These are phyloP conservation scores for Fraxinus quadrangulata DNA, from an alignment of 257 asterid species.

Conservation along the genomic window DNA sequence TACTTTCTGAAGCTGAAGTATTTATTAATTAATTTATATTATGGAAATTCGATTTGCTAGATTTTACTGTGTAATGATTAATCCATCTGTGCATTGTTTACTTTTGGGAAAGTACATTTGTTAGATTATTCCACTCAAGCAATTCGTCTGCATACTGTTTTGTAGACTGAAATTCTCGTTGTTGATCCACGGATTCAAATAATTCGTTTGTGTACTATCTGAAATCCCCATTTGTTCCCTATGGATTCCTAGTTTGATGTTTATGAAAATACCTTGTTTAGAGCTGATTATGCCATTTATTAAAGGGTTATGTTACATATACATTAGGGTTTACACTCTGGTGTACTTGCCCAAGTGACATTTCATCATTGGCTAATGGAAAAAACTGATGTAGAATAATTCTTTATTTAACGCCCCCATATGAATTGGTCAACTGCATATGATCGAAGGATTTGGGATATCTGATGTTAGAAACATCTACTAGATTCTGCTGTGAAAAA, in stretches of 20 bases:
- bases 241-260: constrained; percentile 15
- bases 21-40: constrained; percentile 23
- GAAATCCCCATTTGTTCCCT: constrained; percentile 31
- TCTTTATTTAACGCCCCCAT: background rate
- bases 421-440: constrained; percentile 17
- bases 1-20: constrained; percentile 19
- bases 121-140: constrained; percentile 16
- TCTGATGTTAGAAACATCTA: constrained; percentile 17
- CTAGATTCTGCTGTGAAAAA: constrained; percentile 19
- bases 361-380: no score
- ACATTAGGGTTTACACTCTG: no score
- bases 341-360: no score
- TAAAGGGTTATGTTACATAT: background rate
- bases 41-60: constrained; percentile 12
- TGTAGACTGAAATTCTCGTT: constrained; percentile 25
- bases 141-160: constrained; percentile 28
- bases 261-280: constrained; percentile 13
- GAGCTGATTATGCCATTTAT: background rate
- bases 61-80: constrained; percentile 13
- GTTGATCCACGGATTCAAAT: constrained; percentile 31
- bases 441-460: constrained; percentile 23
- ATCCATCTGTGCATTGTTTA: constrained; percentile 1
- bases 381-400: no score
- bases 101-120: constrained; percentile 13
- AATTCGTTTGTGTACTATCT: constrained; percentile 25